phyloP scores from a whole-genome alignment of 1,284 basidiomycete genomes.

The Rhodotorula mucilaginosa region DNA sequence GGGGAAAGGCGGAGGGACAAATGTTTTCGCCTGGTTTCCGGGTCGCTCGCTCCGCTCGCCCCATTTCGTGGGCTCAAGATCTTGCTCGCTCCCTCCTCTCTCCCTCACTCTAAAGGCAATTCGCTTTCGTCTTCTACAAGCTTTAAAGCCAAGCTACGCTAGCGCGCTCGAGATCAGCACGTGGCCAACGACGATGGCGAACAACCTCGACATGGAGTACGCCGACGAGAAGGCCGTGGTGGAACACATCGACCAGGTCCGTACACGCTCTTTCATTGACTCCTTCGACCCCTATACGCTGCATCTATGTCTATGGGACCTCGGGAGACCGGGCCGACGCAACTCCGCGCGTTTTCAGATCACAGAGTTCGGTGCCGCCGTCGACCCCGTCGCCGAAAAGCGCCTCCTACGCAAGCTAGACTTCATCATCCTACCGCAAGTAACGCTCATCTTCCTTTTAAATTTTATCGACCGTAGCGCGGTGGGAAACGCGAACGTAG shows the following conservation, averaged over 20 bases:
- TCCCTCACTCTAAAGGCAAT: not conserved
- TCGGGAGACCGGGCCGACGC: not conserved
- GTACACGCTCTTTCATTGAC: not conserved
- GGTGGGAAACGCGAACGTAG: slow-evolving; percentile 27
- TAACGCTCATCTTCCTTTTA: slow-evolving; percentile 34
- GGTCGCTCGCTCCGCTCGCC: no score
- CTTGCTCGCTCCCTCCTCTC: not conserved
- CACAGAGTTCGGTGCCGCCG: not conserved
- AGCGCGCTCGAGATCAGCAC: not conserved
- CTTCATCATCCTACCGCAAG: slow-evolving; percentile 19
- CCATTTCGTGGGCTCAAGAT: no score
- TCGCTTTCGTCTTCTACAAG: not conserved
- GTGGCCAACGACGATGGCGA: slow-evolving; percentile 5
- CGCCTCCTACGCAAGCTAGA: slow-evolving; percentile 40
- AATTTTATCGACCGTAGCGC: slow-evolving; percentile 30
- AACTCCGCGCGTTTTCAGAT: not conserved
- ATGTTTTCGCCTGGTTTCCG: not conserved
- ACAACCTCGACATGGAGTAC: slow-evolving; percentile 4
- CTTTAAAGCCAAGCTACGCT: no score
- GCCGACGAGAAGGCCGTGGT: slow-evolving; percentile 28
- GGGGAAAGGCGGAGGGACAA: not conserved
- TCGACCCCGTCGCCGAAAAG: slow-evolving; percentile 27
- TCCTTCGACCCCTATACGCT: not conserved
- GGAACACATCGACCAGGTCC: slow-evolving; percentile 27
- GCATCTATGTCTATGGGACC: no score